phyloP scores from a whole-genome alignment of 2,329 filamentous ascomycete species.

The Pezicula neosporulosa region DNA sequence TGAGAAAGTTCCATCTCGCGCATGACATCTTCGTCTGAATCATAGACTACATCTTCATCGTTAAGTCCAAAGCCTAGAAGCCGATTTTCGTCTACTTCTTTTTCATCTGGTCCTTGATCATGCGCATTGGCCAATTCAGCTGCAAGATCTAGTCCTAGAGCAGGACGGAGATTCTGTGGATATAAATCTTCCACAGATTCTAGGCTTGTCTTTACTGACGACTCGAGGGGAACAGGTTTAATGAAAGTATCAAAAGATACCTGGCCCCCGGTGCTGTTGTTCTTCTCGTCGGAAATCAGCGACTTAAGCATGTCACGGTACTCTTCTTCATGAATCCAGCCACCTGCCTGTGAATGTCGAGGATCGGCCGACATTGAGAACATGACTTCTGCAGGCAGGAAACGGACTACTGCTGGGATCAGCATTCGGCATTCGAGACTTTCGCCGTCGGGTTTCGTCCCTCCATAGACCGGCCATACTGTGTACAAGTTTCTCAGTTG shows the following conservation, averaged over 20 bases:
- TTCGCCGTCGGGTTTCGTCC: constrained; percentile 80
- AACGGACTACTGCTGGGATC: constrained; percentile 72
- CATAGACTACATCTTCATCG: constrained; percentile 45
- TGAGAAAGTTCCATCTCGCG: constrained; percentile 28
- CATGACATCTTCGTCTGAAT: constrained; percentile 50
- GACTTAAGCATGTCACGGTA: constrained; percentile 62
- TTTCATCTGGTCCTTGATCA: constrained; percentile 10
- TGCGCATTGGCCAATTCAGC: constrained; percentile 2
- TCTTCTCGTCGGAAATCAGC: constrained; percentile 62
- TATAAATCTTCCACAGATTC: constrained; percentile 88
- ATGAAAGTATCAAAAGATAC: constrained; percentile 66
- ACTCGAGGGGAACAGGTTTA: constrained; percentile 46
- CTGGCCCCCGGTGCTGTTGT: constrained; percentile 37
- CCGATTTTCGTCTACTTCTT: constrained; percentile 60
- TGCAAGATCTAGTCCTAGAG: constrained; percentile 32
- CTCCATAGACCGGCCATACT: constrained; percentile 95
- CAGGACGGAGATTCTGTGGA: constrained; percentile 57
- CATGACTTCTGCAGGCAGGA: constrained; percentile 70
- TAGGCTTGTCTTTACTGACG: constrained; percentile 68
- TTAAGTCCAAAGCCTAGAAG: constrained; percentile 40
- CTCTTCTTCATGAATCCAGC: constrained; percentile 92
- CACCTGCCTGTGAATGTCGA: constrained; percentile 66
- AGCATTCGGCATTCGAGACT: constrained; percentile 62
- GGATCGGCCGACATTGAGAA: constrained; percentile 86
- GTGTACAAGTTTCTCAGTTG: constrained; percentile 78